Evolutionary conservation across 2,329 filamentous ascomycete genomes (phyloP).

Genomic region (Trichoderma sp.): DNA sequence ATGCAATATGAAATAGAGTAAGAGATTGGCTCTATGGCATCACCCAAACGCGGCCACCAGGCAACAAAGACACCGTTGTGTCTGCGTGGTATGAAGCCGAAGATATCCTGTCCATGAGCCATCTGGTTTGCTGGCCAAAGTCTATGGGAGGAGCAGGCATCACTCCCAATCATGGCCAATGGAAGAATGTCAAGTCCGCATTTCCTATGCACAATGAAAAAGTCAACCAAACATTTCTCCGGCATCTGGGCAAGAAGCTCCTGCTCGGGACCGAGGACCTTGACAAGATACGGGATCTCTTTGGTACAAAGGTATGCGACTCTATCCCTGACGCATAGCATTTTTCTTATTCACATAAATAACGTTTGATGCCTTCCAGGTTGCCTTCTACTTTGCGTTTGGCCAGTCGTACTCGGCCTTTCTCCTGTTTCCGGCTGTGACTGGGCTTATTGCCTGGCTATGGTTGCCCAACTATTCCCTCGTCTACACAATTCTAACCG

Average conservation of each 20-base stretch:
- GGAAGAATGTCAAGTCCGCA: conserved; percentile 63
- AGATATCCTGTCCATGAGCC: conserved; percentile 70
- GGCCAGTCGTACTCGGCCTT: conserved; percentile 76
- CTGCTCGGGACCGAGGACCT: conserved; percentile 56
- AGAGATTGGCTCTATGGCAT: conserved; percentile 78
- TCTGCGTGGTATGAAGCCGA: conserved; percentile 63
- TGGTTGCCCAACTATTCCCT: conserved; percentile 72
- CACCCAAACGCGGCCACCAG: conserved; percentile 63
- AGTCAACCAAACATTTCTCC: conserved; percentile 60
- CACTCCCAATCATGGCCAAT: conserved; percentile 60
- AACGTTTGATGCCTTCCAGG: conserved; percentile 42
- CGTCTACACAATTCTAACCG: conserved; percentile 67
- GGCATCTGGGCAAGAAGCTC: conserved; percentile 58
- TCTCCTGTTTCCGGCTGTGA: conserved; percentile 68
- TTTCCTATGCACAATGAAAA: conserved; percentile 66
- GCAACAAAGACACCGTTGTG: conserved; percentile 57
- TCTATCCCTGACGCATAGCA: background rate
- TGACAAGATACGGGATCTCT: conserved; percentile 63
- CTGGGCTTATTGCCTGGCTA: conserved; percentile 70
- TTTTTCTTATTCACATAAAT: background rate
- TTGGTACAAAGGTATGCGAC: conserved; percentile 58
- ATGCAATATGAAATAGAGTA: conserved; percentile 52
- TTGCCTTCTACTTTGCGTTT: conserved; percentile 84
- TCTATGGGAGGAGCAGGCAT: conserved; percentile 65
- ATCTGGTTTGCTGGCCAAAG: conserved; percentile 64